These are phyloP conservation scores for Dryas alaskensis DNA, from an alignment of 306 rosid species.

Conservation along the genomic window DNA sequence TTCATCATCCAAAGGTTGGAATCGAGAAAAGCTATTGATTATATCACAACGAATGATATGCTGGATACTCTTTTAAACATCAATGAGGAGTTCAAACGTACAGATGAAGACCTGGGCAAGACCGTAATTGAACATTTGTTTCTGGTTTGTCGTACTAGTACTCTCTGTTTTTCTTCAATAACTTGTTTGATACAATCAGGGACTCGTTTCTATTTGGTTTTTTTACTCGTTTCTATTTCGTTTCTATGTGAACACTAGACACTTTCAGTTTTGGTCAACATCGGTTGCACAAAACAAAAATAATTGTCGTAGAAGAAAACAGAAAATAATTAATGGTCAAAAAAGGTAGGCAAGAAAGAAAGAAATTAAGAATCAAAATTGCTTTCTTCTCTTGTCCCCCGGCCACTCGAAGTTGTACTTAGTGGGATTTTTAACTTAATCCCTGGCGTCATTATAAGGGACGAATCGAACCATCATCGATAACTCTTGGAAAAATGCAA, in stretches of 20 bases:
- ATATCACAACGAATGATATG: too few relatives aligned
- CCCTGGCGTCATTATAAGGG: background rate
- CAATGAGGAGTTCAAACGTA: too few relatives aligned
- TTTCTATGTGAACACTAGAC: background rate
- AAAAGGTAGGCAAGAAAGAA: slow-evolving; percentile 28
- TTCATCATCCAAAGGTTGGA: too few relatives aligned
- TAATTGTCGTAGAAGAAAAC: background rate
- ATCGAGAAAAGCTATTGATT: too few relatives aligned
- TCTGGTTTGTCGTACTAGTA: too few relatives aligned
- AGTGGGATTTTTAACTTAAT: background rate
- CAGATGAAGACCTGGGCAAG: too few relatives aligned
- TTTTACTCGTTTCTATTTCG: too few relatives aligned
- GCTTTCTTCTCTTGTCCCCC: slow-evolving; percentile 2
- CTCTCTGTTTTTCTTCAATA: too few relatives aligned
- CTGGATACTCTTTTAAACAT: too few relatives aligned
- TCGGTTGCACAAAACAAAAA: background rate
- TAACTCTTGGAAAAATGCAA: background rate
- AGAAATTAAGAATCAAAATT: slow-evolving; percentile 4
- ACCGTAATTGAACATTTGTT: too few relatives aligned
- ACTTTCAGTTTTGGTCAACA: slow-evolving; percentile 13
- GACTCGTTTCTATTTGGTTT: too few relatives aligned
- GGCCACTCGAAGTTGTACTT: background rate
- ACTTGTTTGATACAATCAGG: too few relatives aligned
- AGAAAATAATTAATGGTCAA: slow-evolving; percentile 27
- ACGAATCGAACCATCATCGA: background rate